These are phyloP conservation scores for Sugiyamaella americana DNA, from an alignment of 805 yeast genomes.

Conservation along the genomic window DNA sequence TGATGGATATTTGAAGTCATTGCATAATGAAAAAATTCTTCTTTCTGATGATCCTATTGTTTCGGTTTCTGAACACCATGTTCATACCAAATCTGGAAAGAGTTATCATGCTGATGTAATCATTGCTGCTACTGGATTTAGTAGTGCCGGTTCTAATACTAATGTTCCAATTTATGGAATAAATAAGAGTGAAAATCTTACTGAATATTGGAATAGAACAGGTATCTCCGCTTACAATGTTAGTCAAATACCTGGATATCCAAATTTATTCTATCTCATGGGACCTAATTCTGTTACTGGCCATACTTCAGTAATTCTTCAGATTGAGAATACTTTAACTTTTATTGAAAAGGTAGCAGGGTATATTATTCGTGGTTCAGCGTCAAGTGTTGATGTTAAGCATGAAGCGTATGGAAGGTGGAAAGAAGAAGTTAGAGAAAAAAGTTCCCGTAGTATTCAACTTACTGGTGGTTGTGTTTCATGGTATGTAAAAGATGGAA, in stretches of 20 bases:
- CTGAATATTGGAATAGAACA: constrained; percentile 17
- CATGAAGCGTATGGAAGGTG: constrained; percentile 13
- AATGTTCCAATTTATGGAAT: constrained; percentile 16
- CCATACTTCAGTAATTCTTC: constrained; percentile 18
- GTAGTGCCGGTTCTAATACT: constrained; percentile 18
- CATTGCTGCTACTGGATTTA: constrained; percentile 17
- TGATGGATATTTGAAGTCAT: constrained; percentile 13
- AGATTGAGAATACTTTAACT: constrained; percentile 16
- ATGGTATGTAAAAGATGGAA: constrained; percentile 17
- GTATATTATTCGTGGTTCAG: too few species aligned
- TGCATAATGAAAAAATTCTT: constrained; percentile 8
- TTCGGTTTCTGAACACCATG: constrained; percentile 7
- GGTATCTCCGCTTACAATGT: constrained; percentile 21
- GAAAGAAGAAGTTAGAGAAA: constrained; percentile 8
- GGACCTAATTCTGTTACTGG: constrained; percentile 22
- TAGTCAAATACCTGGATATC: constrained; percentile 19
- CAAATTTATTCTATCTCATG: constrained; percentile 19
- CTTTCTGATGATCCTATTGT: constrained; percentile 12
- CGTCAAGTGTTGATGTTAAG: constrained; percentile 12
- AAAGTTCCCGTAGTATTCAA: constrained; percentile 10
- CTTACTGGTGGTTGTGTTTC: constrained; percentile 15
- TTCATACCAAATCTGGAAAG: constrained; percentile 1
- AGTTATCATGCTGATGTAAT: constrained; percentile 10
- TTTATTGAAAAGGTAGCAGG: constrained; percentile 14
- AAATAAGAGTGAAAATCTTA: constrained; percentile 10